Conservation (phyloP, 1,284 basidiomycete species). For the Trichosporon ovoides region DNA sequence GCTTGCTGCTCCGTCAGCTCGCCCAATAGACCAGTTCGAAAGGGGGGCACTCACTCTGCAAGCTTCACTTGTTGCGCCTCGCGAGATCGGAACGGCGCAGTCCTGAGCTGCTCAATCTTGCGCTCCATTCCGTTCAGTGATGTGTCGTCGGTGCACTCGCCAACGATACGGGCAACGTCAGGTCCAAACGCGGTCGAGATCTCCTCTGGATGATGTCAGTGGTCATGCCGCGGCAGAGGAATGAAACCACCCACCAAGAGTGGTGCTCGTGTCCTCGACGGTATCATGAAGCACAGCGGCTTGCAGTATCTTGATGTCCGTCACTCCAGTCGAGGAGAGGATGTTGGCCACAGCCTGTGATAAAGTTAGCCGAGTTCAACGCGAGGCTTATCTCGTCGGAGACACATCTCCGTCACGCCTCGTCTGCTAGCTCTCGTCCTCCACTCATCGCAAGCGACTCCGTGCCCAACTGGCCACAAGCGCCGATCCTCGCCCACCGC, state of each 20-base stretch:
- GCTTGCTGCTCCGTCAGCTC: constrained; percentile 34
- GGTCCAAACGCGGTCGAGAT: constrained; percentile 42
- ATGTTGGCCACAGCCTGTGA: constrained; percentile 44
- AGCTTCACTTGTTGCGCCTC: constrained; percentile 50
- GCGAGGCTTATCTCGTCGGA: neutral
- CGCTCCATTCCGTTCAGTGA: constrained; percentile 32
- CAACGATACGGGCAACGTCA: constrained; percentile 46
- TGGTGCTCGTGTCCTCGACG: constrained; percentile 50
- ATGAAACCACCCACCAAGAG: constrained; percentile 27
- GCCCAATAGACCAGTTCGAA: neutral
- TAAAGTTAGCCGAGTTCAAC: neutral
- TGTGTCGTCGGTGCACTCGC: constrained; percentile 45
- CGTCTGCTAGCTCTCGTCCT: too few relatives aligned
- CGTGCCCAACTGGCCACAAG: too few relatives aligned
- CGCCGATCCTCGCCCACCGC: too few relatives aligned
- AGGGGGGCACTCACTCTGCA: constrained; percentile 36
- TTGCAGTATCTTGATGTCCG: constrained; percentile 41
- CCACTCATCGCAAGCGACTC: too few relatives aligned
- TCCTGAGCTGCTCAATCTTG: constrained; percentile 47
- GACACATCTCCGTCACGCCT: neutral
- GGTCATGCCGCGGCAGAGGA: too few relatives aligned
- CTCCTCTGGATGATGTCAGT: constrained; percentile 29
- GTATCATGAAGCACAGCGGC: constrained; percentile 50
- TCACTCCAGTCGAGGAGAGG: constrained; percentile 42
- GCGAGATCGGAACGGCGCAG: constrained; percentile 40